phyloP scores from a whole-genome alignment of 176 grass and related monocot genomes.

The Carex cristatella region DNA sequence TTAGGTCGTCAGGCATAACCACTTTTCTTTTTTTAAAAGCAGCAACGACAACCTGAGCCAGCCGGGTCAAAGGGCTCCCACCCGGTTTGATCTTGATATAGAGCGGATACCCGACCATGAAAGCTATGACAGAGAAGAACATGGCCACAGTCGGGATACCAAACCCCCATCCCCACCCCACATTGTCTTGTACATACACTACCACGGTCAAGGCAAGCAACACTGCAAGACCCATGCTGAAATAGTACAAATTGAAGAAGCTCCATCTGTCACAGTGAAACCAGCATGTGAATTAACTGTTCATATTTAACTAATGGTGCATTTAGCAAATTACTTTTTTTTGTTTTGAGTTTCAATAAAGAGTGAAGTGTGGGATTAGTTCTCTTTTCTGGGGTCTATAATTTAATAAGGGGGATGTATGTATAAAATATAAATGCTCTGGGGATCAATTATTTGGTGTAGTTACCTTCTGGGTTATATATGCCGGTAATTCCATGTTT shows the following conservation, averaged over 20 bases:
- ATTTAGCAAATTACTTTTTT: not conserved
- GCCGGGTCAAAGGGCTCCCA: conserved; percentile 51
- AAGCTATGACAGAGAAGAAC: conserved; percentile 39
- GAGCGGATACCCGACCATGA: conserved; percentile 49
- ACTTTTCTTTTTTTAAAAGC: conserved; percentile 50
- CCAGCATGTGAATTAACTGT: not conserved
- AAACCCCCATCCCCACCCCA: conserved; percentile 64
- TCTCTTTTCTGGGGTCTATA: not conserved
- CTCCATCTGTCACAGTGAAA: conserved; percentile 34
- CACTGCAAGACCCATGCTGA: conserved; percentile 42
- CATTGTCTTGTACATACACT: conserved; percentile 62
- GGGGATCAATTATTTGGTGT: not conserved
- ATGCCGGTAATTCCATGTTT: not conserved
- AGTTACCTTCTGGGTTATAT: not conserved
- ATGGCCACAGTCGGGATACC: conserved; percentile 55
- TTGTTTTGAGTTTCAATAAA: not conserved
- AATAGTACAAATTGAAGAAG: conserved; percentile 74
- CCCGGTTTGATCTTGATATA: conserved; percentile 49
- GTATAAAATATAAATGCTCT: not conserved
- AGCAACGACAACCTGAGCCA: conserved; percentile 41
- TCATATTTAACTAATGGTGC: conserved; percentile 20
- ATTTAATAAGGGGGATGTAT: not conserved
- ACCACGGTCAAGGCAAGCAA: conserved; percentile 42
- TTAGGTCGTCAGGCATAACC: conserved; percentile 26
- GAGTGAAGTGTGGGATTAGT: not conserved